Base-by-base conservation (phyloP, 2,329 filamentous ascomycete species). In the Thelonectria rubi region DNA sequence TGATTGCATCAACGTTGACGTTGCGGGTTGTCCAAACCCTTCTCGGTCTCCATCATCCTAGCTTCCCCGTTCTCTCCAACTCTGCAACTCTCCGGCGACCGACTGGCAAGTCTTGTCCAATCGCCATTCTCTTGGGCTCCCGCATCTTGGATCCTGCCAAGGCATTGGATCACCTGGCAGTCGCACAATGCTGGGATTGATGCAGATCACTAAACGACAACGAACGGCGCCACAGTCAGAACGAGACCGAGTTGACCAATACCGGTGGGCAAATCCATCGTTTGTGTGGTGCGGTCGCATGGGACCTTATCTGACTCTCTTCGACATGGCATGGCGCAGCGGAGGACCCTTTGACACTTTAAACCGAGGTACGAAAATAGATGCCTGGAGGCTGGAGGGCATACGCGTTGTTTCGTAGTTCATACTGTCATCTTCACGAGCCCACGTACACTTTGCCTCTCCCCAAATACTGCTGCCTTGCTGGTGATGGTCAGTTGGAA, bases 31-130 rank as follows among this genome's bases (percentile, higher is more conserved):
- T 26, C 48, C 47, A 45, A 37, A 20, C 48, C 47, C 26, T 46
- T 30, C 32, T 46, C 46, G 47, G 47, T 17, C 21, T 30, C 37
- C 12, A 17, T 51, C 15, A 32, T 57, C 24, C 49, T 51, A 10
- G 26, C 26, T n/a, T n/a, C n/a, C n/a, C n/a, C n/a, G n/a, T 5
- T 5, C 26, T 34, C 32, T n/a, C 39, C 26, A 30, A 37, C 34
- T 32, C 34, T 43, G 6, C 24, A 34, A 24, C 39, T 20, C 32
- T 20, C 26, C 20, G 15, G 43, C 7, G 8, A 55, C n/a, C n/a
- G n/a, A n/a, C n/a, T 5, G 46, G 43, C 46, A 37, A 39, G 46
- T 42, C 47, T 32, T 34, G 46, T 34, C 58, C 52, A 60, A 60
- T 60, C 40, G 40, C n/a, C 32, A 14, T 14, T 15, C 11, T 26